Evolutionary conservation across 768 basidiomycete genomes (phyloP).

Genomic region (Calocybe gangraenosa): DNA sequence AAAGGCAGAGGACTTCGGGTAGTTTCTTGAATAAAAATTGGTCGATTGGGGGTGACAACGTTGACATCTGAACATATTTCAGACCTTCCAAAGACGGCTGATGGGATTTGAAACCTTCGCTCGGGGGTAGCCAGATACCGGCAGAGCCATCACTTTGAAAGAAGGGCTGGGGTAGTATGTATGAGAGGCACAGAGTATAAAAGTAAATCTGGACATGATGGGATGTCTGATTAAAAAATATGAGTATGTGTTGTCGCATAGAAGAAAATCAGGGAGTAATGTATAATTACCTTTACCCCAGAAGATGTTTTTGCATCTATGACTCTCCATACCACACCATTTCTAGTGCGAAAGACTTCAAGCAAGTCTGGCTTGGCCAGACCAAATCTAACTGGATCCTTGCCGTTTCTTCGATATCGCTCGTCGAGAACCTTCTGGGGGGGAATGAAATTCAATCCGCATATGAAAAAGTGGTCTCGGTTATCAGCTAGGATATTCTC

Average conservation of each 20-base stretch:
- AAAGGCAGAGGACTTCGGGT: conserved; percentile 32
- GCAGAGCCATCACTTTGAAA: conserved; percentile 31
- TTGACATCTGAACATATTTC: conserved; percentile 32
- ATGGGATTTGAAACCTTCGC: conserved; percentile 31
- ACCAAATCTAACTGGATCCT: conserved; percentile 35
- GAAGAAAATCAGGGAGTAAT: neutral
- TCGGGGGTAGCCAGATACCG: conserved; percentile 44
- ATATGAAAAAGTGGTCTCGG: conserved; percentile 41
- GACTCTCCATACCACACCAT: conserved; percentile 39
- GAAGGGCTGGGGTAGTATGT: conserved; percentile 30
- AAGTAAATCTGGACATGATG: conserved; percentile 52
- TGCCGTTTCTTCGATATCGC: conserved; percentile 28
- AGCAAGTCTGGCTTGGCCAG: conserved; percentile 47
- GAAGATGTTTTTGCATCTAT: conserved; percentile 49
- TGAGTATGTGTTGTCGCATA: neutral
- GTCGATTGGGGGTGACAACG: conserved; percentile 37
- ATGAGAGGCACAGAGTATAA: conserved; percentile 40
- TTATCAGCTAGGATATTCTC: conserved; percentile 42
- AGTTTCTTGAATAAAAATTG: conserved; percentile 39
- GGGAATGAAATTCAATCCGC: conserved; percentile 38
- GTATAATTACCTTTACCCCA: conserved; percentile 35
- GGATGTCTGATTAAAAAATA: conserved; percentile 31
- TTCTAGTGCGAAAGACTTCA: conserved; percentile 32
- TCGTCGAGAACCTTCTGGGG: conserved; percentile 29
- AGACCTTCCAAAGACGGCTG: conserved; percentile 28